Evolutionary conservation across 257 asterid species (phyloP), one percentile per base, ranked within the genome.

Genomic region (Nicotiana paniculata): DNA sequence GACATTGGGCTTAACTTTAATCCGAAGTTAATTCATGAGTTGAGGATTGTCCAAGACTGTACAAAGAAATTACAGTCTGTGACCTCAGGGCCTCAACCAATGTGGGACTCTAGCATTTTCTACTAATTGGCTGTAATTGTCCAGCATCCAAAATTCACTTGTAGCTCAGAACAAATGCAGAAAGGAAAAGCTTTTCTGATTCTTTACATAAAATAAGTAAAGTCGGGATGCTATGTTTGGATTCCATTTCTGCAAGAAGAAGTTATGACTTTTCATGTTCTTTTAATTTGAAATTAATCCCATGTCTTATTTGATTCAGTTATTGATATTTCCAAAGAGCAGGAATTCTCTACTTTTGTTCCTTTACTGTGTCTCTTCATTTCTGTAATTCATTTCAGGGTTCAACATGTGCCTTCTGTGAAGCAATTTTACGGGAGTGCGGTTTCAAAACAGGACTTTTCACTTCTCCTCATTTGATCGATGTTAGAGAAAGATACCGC

Each of bases 381-480:
- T 77, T 70, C 77, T 82, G 74, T 35, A 80, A 88, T 86, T 88
- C 68, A 57, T 79, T 87, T 84, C 91, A 92, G 98, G 98, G 97
- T 77, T 93, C 97, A 30, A 95, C 98, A 1, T 95, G 97, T 72
- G 81, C 96, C 28, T 92, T 95, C 85, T 91, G 91, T 88, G 98
- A 95, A 87, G 94, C 97, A 58, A 91, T 95, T 83, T 79, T 95
- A 84, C 88, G 92, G 87, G 93, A 95, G 84, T 85, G 97, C 82
- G 97, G 98, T 82, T 88, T 92, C 86, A 89, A 86, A 86, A 95
- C 98, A 76, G 98, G 98, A 84, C 91, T 93, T 46, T 95, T 95
- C 84, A 92, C 95, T 86, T 95, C 98, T 58, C 98, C 98, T 5
- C 97, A 95, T 89, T 89, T 95, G 89, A 93, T 93, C 88, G 98